Evolutionary conservation across 768 basidiomycete species (phyloP).

Genomic region (Podaxis sp.): DNA sequence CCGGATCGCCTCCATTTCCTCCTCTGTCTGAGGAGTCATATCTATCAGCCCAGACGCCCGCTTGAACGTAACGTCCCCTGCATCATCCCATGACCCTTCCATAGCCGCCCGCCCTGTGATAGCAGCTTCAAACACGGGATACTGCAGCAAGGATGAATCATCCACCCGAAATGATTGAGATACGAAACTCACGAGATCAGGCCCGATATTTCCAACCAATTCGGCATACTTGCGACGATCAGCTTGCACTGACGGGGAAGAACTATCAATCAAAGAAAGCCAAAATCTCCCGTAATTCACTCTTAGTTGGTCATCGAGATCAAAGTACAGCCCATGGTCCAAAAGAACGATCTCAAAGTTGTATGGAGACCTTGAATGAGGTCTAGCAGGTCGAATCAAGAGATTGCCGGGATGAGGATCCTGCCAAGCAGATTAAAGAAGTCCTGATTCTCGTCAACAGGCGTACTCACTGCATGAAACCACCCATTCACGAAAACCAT

Average conservation of each 20-base stretch:
- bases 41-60: constrained; percentile 81
- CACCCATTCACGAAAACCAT: constrained; percentile 97
- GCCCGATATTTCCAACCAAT: constrained; percentile 86
- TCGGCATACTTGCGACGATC: constrained; percentile 86
- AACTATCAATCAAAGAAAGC: constrained; percentile 80
- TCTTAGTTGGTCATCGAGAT: constrained; percentile 76
- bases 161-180: constrained; percentile 1
- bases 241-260: constrained; percentile 58
- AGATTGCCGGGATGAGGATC: constrained; percentile 95
- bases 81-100: constrained; percentile 56
- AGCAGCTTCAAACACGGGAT: constrained; percentile 92
- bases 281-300: constrained; percentile 87
- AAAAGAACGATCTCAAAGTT: constrained; percentile 96
- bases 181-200: constrained; percentile 68
- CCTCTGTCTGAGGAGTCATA: constrained; percentile 64
- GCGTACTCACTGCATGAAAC: constrained; percentile 69
- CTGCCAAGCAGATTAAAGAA: constrained; percentile 30
- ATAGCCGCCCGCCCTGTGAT: constrained; percentile 85
- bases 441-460: neutral
- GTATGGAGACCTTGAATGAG: constrained; percentile 69
- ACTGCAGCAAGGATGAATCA: constrained; percentile 34
- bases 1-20: constrained; percentile 80
- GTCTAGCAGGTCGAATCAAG: constrained; percentile 75
- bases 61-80: constrained; percentile 38
- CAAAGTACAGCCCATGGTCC: constrained; percentile 95